A percentile compares a stretch with the other conserved stretches of the same genome.
These are phyloP conservation scores for Luffa acutangula DNA, from an alignment of 306 rosid genomes.

Conservation along the genomic window DNA sequence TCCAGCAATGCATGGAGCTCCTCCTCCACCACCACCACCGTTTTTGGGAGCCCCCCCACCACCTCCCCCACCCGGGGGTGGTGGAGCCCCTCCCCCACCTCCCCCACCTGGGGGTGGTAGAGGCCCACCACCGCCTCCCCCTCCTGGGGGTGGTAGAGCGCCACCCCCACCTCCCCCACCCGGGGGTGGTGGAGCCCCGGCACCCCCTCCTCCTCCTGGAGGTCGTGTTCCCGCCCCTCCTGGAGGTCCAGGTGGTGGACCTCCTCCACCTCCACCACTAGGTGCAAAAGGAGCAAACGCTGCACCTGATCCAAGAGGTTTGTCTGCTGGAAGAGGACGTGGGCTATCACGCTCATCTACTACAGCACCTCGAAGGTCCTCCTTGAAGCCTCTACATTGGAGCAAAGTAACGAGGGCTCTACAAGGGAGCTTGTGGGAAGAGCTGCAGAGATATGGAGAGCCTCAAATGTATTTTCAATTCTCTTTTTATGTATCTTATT, in stretches of 20 bases:
- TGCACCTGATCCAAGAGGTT: conserved; percentile 40
- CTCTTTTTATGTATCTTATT: not conserved
- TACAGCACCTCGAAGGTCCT: conserved; percentile 54
- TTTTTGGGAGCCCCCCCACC: conserved; percentile 37
- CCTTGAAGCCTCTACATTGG: conserved; percentile 93
- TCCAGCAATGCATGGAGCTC: not conserved
- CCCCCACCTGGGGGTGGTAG: not conserved
- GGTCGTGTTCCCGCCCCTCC: conserved; percentile 36
- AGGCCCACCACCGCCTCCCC: conserved; percentile 20
- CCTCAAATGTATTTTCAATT: conserved; percentile 54
- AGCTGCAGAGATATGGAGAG: conserved; percentile 77
- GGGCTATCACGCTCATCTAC: conserved; percentile 52
- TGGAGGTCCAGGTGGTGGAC: conserved; percentile 54
- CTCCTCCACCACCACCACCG: not conserved
- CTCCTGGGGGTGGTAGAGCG: conserved; percentile 18
- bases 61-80: conserved; percentile 23
- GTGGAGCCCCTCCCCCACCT: conserved; percentile 28
- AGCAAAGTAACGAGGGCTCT: conserved; percentile 87
- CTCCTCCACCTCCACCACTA: conserved; percentile 41
- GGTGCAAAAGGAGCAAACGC: conserved; percentile 43
- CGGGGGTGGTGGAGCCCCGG: not conserved
- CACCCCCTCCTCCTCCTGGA: conserved; percentile 9
- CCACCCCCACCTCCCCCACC: conserved; percentile 11
- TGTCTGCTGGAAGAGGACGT: conserved; percentile 67
- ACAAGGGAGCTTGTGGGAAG: conserved; percentile 99